phyloP scores from a whole-genome alignment of 805 yeast genomes.

The Starmerella cellae region DNA sequence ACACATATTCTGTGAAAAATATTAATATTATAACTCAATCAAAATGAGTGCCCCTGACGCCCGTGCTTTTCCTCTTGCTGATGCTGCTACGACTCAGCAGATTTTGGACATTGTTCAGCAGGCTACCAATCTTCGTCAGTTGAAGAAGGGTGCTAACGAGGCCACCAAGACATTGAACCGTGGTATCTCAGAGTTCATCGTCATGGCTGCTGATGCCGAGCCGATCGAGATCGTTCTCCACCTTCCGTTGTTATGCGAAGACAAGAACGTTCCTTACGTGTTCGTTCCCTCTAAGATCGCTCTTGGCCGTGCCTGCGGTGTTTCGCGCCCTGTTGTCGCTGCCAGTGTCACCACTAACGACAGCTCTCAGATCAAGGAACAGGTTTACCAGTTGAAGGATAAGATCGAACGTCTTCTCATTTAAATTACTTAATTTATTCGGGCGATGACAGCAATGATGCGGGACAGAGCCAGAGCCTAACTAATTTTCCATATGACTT shows the following conservation, averaged over 20 bases:
- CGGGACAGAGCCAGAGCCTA: conserved; percentile 23
- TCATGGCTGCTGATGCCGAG: conserved; percentile 99
- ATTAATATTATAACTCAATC: neutral
- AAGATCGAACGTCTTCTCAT: conserved; percentile 96
- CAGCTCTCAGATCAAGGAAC: conserved; percentile 93
- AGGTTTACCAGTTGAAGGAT: conserved; percentile 94
- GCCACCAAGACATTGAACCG: conserved; percentile 98
- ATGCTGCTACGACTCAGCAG: conserved; percentile 87
- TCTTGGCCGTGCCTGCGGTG: conserved; percentile 99
- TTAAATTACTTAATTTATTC: conserved; percentile 28
- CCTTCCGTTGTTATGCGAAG: conserved; percentile 95
- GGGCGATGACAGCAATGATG: conserved; percentile 22
- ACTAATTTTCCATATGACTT: no score
- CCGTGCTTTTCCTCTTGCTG: conserved; percentile 98
- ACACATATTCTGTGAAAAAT: no score
- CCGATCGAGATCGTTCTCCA: conserved; percentile 97
- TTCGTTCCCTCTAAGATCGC: conserved; percentile 98
- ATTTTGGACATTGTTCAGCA: conserved; percentile 96
- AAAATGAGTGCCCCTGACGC: conserved; percentile 51
- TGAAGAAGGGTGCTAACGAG: conserved; percentile 99
- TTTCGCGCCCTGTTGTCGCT: conserved; percentile 97
- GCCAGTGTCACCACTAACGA: conserved; percentile 97
- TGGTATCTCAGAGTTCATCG: conserved; percentile 97
- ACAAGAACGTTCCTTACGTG: conserved; percentile 98
- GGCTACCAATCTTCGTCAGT: conserved; percentile 93